Base-by-base conservation (phyloP, 2,329 filamentous ascomycete genomes). In the Chaetomiaceae sp. region DNA sequence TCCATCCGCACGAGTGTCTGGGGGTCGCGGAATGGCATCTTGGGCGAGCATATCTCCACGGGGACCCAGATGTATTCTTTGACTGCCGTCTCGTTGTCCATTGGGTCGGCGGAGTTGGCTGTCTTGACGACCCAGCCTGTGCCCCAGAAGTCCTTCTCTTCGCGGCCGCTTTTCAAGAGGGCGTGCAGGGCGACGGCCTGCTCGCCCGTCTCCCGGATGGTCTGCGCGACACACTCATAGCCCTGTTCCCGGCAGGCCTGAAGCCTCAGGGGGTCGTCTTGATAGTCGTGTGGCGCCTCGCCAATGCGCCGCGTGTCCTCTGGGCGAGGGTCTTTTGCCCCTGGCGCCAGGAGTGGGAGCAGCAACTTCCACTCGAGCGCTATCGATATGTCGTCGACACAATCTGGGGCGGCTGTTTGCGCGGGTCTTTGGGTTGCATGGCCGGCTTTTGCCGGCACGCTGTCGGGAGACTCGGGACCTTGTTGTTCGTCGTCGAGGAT, bases 101-200 rank as follows among this genome's bases (percentile, higher is more conserved):
- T 53, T 2, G 66, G 63, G 40, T 63, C 61, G 4, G 68, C 67
- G n/a, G 69, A 71, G 54, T 70, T 70, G 33, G 69, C 65, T 47
- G 66, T 67, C 51, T 72, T 71, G 33, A 72, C 66, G 21, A 71
- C 65, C 69, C 69, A 72, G 46, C 65, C 60, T 1, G 63, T 61
- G n/a, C 52, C 52, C 68, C 67, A 71, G 46, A 61, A 68, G 19
- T 68, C 60, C 16, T 58, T 55, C 48, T 68, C 67, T 5, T 60
- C 51, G 9, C 47, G 40, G 3, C 56, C 56, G 8, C 8, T 51
- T 39, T 7, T 56, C 35, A 30, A 10, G 35, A 70, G 61, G 2
- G 65, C 60, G 19, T 58, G 47, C 21, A 58, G 54, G 34, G 65
- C 65, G 13, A 65, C 58, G 10, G 68, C 68, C 9, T 59, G 53